Evolutionary conservation across 257 asterid species (phyloP), one percentile per base, ranked within the genome.

Genomic region (Ilex asprella): DNA sequence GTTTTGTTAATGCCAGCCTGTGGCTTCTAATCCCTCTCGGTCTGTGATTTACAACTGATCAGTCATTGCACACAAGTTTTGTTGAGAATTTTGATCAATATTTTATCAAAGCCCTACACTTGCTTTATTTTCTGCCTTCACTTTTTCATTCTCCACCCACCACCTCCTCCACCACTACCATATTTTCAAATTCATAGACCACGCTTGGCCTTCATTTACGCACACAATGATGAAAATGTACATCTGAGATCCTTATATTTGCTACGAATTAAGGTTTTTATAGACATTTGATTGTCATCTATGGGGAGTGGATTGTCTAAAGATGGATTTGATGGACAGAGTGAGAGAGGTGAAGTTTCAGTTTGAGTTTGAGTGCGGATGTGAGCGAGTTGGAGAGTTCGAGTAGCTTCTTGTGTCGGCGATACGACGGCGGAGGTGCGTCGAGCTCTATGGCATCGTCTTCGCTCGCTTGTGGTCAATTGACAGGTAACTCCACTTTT

Each of bases 301-400:
- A 82, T 83, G 93, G 94, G 89, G 76, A 82, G 94, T 65, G 78
- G 84, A 11, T 82, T 95, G 50, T 89, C 96, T 55, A 97, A 89
- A 60, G 95, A 86, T 5, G 91, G 76, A 1, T 80, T 74, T 6
- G 85, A 76, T 70, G 75, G 67, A 71, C 84, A 67, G 68, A 88
- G 89, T 55, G 93, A 86, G 59, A 75, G 93, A 70, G 80, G 92
- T 35, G 96, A 94, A n/a, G n/a, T n/a, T n/a, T n/a, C n/a, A 89
- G 99, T 69, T 93, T 89, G 82, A 84, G 85, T 73, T 71, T 78
- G 12, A 93, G 99, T 70, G 99, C 99, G 10, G 97, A 93, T 73
- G 76, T 93, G 63, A 93, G 97, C 81, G 99, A 87, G 77, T 89
- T 96, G 16, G 97, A 81, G 70, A 83, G 87, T 63, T 86, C 79